phyloP scores from a whole-genome alignment of 805 yeast genomes.

The Wickerhamomyces sydowiorum region DNA sequence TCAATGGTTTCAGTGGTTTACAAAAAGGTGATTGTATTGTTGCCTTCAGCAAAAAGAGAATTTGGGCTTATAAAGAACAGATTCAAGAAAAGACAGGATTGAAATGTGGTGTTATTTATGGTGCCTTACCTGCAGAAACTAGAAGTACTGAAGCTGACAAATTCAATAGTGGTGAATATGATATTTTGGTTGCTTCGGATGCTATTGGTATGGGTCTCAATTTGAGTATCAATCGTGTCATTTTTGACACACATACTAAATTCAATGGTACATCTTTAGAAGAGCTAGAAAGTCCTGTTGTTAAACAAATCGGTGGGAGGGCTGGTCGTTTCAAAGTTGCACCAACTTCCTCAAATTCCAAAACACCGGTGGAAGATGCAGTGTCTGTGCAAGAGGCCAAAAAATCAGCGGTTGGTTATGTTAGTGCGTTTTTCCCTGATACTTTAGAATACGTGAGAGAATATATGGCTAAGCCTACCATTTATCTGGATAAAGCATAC shows the following conservation, averaged over 20 bases:
- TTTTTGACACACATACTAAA: conserved; percentile 65
- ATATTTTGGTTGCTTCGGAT: conserved; percentile 89
- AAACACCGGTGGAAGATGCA: not conserved
- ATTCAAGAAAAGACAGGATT: conserved; percentile 60
- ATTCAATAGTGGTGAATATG: conserved; percentile 76
- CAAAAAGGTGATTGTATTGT: conserved; percentile 84
- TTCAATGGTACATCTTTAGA: conserved; percentile 56
- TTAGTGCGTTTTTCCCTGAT: conserved; percentile 43
- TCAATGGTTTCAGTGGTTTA: conserved; percentile 32
- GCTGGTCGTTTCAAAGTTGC: conserved; percentile 75
- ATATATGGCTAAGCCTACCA: conserved; percentile 46
- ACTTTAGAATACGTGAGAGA: conserved; percentile 41
- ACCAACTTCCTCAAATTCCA: conserved; percentile 13
- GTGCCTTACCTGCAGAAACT: conserved; percentile 94
- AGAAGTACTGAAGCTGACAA: conserved; percentile 75
- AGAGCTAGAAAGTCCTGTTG: conserved; percentile 53
- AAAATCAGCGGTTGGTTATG: conserved; percentile 36
- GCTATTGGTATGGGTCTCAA: conserved; percentile 98
- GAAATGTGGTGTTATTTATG: conserved; percentile 87
- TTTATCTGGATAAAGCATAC: conserved; percentile 52
- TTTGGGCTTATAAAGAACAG: conserved; percentile 59
- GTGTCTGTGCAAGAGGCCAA: conserved; percentile 2
- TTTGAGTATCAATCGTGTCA: conserved; percentile 71
- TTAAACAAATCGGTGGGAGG: conserved; percentile 93
- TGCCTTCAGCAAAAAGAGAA: conserved; percentile 72